Percentiles rank a stretch among this genome's conserved stretches.
phyloP scores from a whole-genome alignment of 345 rosid genomes.

The Combretum micranthum region DNA sequence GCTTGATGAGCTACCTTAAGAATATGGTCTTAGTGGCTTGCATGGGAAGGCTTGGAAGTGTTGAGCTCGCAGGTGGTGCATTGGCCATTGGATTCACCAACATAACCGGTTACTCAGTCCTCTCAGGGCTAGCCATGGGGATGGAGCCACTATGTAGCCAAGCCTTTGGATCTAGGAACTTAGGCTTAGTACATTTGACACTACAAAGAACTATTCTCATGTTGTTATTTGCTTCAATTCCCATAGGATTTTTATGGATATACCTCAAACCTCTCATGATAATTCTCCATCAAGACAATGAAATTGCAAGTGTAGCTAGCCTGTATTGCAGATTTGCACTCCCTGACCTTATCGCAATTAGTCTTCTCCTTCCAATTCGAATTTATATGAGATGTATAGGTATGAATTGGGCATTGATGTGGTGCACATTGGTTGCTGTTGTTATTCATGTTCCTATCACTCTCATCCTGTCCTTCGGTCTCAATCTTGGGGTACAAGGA shows the following conservation, averaged over 20 bases:
- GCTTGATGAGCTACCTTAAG: constrained; percentile 61
- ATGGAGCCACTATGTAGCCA: constrained; percentile 93
- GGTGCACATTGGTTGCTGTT: constrained; percentile 57
- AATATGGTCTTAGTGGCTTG: constrained; percentile 71
- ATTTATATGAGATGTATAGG: constrained; percentile 83
- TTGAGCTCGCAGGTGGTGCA: constrained; percentile 92
- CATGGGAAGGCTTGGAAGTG: constrained; percentile 85
- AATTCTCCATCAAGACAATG: constrained; percentile 51
- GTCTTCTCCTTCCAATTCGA: constrained; percentile 77
- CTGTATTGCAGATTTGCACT: constrained; percentile 53
- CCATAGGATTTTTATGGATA: constrained; percentile 60
- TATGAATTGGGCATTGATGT: constrained; percentile 77
- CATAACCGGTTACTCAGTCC: constrained; percentile 85
- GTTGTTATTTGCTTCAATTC: constrained; percentile 54
- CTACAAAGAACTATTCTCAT: constrained; percentile 56
- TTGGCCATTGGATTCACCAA: constrained; percentile 88
- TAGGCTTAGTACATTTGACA: constrained; percentile 36
- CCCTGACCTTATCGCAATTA: constrained; percentile 75
- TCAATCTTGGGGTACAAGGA: constrained; percentile 60
- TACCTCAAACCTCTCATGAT: constrained; percentile 69
- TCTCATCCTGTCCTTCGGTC: constrained; percentile 40
- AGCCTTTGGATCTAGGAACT: constrained; percentile 71
- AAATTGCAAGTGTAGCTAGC: constrained; percentile 58
- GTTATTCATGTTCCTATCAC: constrained; percentile 60
- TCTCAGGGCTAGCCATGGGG: constrained; percentile 82